phyloP scores from a whole-genome alignment of 345 rosid genomes.

The Heritiera littoralis region DNA sequence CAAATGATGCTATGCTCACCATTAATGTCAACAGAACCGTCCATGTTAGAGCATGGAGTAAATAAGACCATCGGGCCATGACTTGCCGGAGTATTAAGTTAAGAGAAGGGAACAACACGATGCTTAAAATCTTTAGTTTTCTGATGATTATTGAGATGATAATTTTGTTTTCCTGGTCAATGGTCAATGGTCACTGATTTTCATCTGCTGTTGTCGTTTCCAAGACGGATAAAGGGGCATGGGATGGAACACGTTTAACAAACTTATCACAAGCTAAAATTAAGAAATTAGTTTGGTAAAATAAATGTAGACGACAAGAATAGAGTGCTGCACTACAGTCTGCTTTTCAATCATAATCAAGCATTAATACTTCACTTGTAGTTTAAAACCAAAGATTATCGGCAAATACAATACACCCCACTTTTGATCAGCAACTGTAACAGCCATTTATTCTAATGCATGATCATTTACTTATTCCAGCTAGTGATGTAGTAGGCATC shows the following conservation, averaged over 20 bases:
- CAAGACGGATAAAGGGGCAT: no score
- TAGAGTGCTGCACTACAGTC: neutral
- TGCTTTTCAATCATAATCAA: neutral
- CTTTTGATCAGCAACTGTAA: no score
- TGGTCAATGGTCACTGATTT: neutral
- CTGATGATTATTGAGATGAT: neutral
- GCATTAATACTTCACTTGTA: neutral
- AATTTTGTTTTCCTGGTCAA: neutral
- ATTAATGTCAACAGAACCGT: no score
- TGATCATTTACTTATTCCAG: neutral
- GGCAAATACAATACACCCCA: neutral
- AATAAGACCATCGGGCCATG: no score
- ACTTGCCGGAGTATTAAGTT: no score
- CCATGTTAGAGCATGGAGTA: no score
- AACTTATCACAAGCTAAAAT: no score
- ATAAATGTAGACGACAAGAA: no score
- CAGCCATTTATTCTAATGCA: no score
- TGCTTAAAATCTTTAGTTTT: neutral
- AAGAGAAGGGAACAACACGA: constrained; percentile 20
- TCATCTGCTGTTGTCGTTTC: neutral
- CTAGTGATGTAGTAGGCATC: neutral
- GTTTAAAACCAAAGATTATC: neutral
- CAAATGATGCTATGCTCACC: no score
- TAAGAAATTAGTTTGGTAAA: no score
- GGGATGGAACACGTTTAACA: no score